Evolutionary conservation across 495 filamentous ascomycete genomes (phyloP), one percentile per base, ranked within the genome.

Genomic region (Melanomma pulvis-pyrius): DNA sequence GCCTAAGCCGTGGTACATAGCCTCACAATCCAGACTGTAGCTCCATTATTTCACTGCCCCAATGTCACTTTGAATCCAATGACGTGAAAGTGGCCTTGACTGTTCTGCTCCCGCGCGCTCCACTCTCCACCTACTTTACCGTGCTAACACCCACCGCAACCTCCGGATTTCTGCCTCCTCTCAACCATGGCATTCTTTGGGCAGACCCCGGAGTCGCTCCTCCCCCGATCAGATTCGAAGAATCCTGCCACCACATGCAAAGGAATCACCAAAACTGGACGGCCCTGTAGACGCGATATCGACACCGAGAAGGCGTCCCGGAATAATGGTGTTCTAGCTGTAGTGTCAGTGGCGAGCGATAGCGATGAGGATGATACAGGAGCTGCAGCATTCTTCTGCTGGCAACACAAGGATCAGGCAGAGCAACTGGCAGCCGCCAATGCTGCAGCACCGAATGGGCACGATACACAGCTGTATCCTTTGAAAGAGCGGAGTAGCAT

Each of bases 351-450:
- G 0, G 56, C 60, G 36, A 75, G 78, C 71, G 74, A 79, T 69
- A 76, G 73, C 41, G 63, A 78, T 54, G 73, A 76, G 50, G 70
- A 80, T 52, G 73, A 79, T 17, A 70, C 69, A 61, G 79, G 79
- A 29, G 76, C 78, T 22, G 76, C 82, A 11, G 82, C 82, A 29
- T 86, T 84, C 59, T 98, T 91, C 74, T 98, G 94, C 82, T 96
- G 91, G 88, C 90, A 96, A 73, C 94, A 98, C 77, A 91, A 91
- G 69, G 91, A 96, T 63, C 94, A 98, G 75, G 91, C 91, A 22
- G 76, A 71, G 6, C 68, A 68, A 21, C 51, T 79, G 4, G 61
- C 71, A 26, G 57, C 68, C 15, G 58, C 62, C 11, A 62, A 70
- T 61, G 60, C 41, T 41, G 30, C 55, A 29, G 26, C 51, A 17